Conservation (phyloP, 805 yeast genomes). For the Scheffersomyces stipitis region DNA sequence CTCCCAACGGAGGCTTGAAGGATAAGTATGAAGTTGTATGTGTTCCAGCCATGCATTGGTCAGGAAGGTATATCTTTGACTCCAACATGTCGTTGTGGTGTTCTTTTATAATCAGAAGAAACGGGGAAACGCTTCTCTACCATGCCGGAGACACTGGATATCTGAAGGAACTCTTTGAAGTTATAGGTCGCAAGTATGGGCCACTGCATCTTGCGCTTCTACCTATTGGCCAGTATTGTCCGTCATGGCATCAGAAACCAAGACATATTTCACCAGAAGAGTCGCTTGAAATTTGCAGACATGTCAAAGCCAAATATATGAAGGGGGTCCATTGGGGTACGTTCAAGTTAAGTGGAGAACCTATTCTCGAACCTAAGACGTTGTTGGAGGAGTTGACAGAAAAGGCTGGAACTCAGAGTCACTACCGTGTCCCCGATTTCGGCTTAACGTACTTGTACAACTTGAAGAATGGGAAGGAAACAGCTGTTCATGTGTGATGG, state of each 20-base stretch:
- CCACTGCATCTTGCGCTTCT: constrained; percentile 60
- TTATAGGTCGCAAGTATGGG: constrained; percentile 67
- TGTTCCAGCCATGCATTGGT: constrained; percentile 97
- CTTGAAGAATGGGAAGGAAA: constrained; percentile 19
- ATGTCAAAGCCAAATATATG: constrained; percentile 58
- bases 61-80: constrained; percentile 80
- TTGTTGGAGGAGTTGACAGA: constrained; percentile 52
- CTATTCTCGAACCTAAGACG: constrained; percentile 78
- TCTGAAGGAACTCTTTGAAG: constrained; percentile 64
- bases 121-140: constrained; percentile 70
- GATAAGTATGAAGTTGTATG: constrained; percentile 78
- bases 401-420: constrained; percentile 24
- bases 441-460: constrained; percentile 69
- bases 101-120: constrained; percentile 68
- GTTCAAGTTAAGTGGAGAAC: constrained; percentile 84
- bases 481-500: constrained; percentile 17
- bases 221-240: constrained; percentile 95
- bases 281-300: constrained; percentile 64
- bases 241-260: constrained; percentile 90
- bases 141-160: constrained; percentile 98
- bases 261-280: constrained; percentile 86
- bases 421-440: constrained; percentile 64
- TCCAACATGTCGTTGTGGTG: constrained; percentile 87
- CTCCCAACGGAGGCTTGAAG: constrained; percentile 29
- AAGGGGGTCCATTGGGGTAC: constrained; percentile 98